phyloP scores from a whole-genome alignment of 2,329 filamentous ascomycete genomes.

The Fusarium austroafricanum region DNA sequence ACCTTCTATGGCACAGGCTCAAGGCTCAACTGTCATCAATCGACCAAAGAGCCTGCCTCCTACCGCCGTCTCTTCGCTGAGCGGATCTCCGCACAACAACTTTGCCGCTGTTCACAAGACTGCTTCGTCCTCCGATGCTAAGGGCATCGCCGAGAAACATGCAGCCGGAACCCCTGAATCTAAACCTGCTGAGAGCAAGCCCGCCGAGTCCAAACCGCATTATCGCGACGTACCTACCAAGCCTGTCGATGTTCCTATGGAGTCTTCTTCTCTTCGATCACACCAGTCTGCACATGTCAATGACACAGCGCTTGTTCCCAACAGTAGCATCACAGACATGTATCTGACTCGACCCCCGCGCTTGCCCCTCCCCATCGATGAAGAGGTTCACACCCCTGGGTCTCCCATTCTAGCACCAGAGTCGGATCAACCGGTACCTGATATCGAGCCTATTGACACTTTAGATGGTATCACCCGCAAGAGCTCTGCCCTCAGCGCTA shows the following conservation, averaged over 20 bases:
- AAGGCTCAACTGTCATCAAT: conserved; percentile 65
- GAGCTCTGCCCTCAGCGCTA: conserved; percentile 69
- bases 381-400: conserved; percentile 88
- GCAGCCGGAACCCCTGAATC: conserved; percentile 13
- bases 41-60: conserved; percentile 60
- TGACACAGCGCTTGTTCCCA: conserved; percentile 60
- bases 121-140: conserved; percentile 35
- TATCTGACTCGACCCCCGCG: conserved; percentile 82
- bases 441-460: conserved; percentile 63
- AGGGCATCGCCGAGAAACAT: conserved; percentile 22
- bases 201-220: conserved; percentile 27
- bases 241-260: conserved; percentile 68
- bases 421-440: conserved; percentile 66
- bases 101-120: conserved; percentile 47
- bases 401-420: conserved; percentile 86
- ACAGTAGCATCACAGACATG: conserved; percentile 71
- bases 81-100: conserved; percentile 59
- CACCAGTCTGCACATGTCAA: conserved; percentile 52
- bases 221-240: conserved; percentile 59
- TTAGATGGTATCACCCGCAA: conserved; percentile 64
- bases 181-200: conserved; percentile 39
- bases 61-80: conserved; percentile 62
- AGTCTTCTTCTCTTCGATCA: conserved; percentile 53
- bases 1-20: conserved; percentile 70
- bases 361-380: conserved; percentile 91